phyloP scores from a whole-genome alignment of 805 yeast genomes.

The Barnettozyma sucrosica region DNA sequence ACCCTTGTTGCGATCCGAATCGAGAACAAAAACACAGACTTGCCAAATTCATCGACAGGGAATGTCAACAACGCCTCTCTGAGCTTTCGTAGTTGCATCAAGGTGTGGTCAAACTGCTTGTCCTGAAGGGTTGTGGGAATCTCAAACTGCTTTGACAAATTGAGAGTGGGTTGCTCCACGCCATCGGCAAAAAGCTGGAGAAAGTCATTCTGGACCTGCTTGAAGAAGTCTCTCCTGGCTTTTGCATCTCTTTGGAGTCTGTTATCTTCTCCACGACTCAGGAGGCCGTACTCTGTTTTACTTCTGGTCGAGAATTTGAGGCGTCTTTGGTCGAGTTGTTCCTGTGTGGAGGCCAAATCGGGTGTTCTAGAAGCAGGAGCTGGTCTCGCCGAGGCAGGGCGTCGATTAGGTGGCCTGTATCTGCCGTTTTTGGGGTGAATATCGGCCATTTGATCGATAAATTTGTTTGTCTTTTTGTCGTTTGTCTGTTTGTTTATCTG shows the following conservation, averaged over 20 bases:
- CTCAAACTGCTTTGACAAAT: background rate
- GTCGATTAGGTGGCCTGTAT: background rate
- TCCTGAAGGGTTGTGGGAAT: background rate
- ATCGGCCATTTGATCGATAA: background rate
- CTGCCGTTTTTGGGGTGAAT: background rate
- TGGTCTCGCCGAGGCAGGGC: background rate
- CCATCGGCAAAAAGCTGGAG: background rate
- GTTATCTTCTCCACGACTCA: slow-evolving; percentile 56
- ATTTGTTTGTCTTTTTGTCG: too few relatives aligned
- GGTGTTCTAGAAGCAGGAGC: background rate
- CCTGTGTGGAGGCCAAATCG: background rate
- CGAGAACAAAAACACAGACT: slow-evolving; percentile 44
- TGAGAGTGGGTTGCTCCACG: background rate
- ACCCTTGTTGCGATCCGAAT: slow-evolving; percentile 40
- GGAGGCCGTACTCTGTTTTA: slow-evolving; percentile 39
- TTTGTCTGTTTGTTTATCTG: background rate
- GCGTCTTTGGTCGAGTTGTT: slow-evolving; percentile 25
- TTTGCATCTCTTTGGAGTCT: slow-evolving; percentile 39
- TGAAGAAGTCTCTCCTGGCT: slow-evolving; percentile 38
- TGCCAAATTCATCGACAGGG: slow-evolving; percentile 36
- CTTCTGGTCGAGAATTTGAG: slow-evolving; percentile 27
- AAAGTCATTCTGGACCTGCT: slow-evolving; percentile 28
- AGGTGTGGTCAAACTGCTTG: slow-evolving; percentile 24
- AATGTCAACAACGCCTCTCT: slow-evolving; percentile 47
- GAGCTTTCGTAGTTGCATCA: slow-evolving; percentile 43